These are phyloP conservation scores for Suhomyces xylopsoci DNA, from an alignment of 805 yeast species.

Conservation along the genomic window DNA sequence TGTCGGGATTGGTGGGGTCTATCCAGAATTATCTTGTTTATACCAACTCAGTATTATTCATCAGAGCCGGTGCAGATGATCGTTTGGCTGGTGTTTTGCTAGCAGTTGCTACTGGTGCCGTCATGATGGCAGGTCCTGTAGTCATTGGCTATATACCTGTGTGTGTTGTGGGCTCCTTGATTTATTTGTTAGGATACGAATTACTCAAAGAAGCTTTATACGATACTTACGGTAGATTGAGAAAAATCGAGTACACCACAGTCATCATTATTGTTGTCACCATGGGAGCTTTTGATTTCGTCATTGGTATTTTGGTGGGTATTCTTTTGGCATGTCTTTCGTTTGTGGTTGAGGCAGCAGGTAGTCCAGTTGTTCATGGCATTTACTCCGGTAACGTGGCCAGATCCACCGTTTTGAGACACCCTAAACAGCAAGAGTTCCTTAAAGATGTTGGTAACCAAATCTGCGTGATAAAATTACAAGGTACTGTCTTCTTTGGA, in stretches of 20 bases:
- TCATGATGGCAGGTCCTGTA: constrained; percentile 86
- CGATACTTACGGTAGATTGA: constrained; percentile 78
- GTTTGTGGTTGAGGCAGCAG: constrained; percentile 91
- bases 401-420: constrained; percentile 87
- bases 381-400: constrained; percentile 86
- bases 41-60: constrained; percentile 87
- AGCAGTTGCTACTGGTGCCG: constrained; percentile 73
- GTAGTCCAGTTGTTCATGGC: constrained; percentile 76
- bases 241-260: constrained; percentile 77
- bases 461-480: constrained; percentile 79
- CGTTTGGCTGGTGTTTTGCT: constrained; percentile 86
- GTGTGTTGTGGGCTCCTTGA: constrained; percentile 91
- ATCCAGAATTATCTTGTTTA: constrained; percentile 94
- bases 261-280: constrained; percentile 82
- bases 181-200: constrained; percentile 88
- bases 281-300: constrained; percentile 96
- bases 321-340: constrained; percentile 87
- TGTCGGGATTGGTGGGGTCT: constrained; percentile 82
- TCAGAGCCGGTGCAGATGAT: constrained; percentile 91
- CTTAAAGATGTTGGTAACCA: constrained; percentile 85
- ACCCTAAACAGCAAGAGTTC: constrained; percentile 83
- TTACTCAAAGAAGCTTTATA: constrained; percentile 78
- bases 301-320: constrained; percentile 87
- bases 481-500: constrained; percentile 91
- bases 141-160: constrained; percentile 94